Percentiles rank a stretch among this genome's conserved stretches.
phyloP scores from a whole-genome alignment of 345 rosid genomes.

The Xanthoceras sorbifolium region DNA sequence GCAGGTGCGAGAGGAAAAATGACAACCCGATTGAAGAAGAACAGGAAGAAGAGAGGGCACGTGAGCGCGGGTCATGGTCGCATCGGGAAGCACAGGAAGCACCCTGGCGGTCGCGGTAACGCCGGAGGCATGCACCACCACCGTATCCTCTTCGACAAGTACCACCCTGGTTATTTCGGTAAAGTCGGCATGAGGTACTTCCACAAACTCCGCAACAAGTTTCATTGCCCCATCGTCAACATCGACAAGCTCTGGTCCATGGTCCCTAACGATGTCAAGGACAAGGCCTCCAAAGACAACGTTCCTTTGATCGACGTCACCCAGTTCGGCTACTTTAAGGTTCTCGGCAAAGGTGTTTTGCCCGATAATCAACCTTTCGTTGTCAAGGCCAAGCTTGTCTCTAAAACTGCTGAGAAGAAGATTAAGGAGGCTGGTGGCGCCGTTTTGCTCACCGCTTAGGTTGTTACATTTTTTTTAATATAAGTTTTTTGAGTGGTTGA shows the following conservation, averaged over 20 bases:
- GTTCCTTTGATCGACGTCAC: slow-evolving; percentile 41
- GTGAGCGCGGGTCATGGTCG: slow-evolving; percentile 50
- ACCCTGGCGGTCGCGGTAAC: slow-evolving; percentile 48
- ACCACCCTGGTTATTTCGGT: slow-evolving; percentile 48
- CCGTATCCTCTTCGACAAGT: slow-evolving; percentile 48
- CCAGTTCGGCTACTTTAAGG: slow-evolving; percentile 41
- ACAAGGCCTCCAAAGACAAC: slow-evolving; percentile 37
- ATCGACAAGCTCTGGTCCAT: slow-evolving; percentile 47
- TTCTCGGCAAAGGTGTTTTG: slow-evolving; percentile 37
- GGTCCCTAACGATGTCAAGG: slow-evolving; percentile 37
- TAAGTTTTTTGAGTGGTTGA: background rate
- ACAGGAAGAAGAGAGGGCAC: slow-evolving; percentile 55
- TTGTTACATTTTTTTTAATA: background rate
- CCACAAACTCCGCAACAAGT: slow-evolving; percentile 44
- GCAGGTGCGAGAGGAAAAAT: slow-evolving; percentile 12
- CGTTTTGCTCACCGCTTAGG: slow-evolving; percentile 34
- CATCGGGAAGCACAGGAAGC: slow-evolving; percentile 47
- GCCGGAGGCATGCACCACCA: slow-evolving; percentile 51
- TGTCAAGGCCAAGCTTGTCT: slow-evolving; percentile 42
- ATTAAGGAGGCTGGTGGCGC: slow-evolving; percentile 44
- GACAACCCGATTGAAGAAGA: slow-evolving; percentile 67
- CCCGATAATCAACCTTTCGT: slow-evolving; percentile 39
- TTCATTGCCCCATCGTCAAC: slow-evolving; percentile 43
- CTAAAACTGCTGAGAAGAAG: slow-evolving; percentile 47
- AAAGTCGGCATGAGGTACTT: slow-evolving; percentile 50